Evolutionary conservation across 495 filamentous ascomycete genomes (phyloP).

Genomic region (Aspergillus baeticus): DNA sequence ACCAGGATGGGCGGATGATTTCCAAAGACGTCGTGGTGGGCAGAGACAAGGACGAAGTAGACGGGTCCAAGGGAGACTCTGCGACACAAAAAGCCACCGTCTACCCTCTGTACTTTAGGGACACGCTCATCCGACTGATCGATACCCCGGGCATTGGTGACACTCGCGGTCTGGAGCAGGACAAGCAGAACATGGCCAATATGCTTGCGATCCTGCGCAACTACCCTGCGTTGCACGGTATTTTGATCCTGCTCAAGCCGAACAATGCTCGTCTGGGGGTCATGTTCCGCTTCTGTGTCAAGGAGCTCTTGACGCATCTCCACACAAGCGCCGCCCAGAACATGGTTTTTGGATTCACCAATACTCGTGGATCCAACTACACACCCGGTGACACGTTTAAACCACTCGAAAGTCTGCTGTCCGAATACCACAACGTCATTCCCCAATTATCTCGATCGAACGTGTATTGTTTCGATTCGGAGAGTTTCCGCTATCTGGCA

Average conservation of each 20-base stretch:
- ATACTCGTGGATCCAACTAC: slow-evolving; percentile 8
- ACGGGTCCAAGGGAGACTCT: slow-evolving; percentile 7
- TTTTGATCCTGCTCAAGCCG: slow-evolving; percentile 13
- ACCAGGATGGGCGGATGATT: slow-evolving; percentile 5
- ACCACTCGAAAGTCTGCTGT: slow-evolving; percentile 4
- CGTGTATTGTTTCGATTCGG: slow-evolving; percentile 10
- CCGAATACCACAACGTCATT: slow-evolving; percentile 3
- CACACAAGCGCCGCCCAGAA: slow-evolving; percentile 11
- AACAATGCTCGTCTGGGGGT: slow-evolving; percentile 14
- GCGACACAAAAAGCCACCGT: slow-evolving; percentile 14
- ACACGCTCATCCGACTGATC: slow-evolving; percentile 12
- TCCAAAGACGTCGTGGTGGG: slow-evolving; percentile 11
- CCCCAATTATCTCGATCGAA: slow-evolving; percentile 4
- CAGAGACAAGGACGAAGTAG: slow-evolving; percentile 5
- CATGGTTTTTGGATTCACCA: slow-evolving; percentile 12
- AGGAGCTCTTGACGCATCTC: slow-evolving; percentile 11
- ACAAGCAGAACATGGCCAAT: slow-evolving; percentile 17
- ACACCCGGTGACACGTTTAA: slow-evolving; percentile 10
- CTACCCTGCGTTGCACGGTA: slow-evolving; percentile 11
- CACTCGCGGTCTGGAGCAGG: slow-evolving; percentile 8
- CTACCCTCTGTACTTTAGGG: slow-evolving; percentile 12
- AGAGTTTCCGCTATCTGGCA: slow-evolving; percentile 8
- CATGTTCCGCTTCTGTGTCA: slow-evolving; percentile 15
- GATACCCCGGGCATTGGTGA: slow-evolving; percentile 13
- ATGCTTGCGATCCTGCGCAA: slow-evolving; percentile 12